A percentile compares a stretch with the other conserved stretches of the same genome.
These are phyloP conservation scores for Penicillium verrucosum DNA, from an alignment of 2,329 filamentous ascomycete species.

Conservation along the genomic window DNA sequence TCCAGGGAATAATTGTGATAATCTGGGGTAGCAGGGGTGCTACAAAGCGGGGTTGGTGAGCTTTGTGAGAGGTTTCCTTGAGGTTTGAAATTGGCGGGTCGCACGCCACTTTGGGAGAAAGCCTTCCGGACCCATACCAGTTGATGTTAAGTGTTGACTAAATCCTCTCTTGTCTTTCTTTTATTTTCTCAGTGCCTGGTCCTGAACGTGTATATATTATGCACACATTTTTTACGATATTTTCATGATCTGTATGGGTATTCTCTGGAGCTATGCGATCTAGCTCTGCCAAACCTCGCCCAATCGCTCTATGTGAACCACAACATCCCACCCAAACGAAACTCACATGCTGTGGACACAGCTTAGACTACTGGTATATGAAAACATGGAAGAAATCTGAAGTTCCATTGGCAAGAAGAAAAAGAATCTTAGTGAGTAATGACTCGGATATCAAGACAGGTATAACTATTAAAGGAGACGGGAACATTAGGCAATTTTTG, in stretches of 20 bases:
- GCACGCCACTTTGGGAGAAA: conserved; percentile 6
- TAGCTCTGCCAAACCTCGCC: not conserved
- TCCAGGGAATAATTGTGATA: not conserved
- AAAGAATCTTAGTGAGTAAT: conserved; percentile 2
- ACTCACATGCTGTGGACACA: not conserved
- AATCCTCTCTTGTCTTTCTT: not conserved
- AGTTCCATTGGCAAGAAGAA: not conserved
- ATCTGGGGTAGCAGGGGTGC: conserved; percentile 1
- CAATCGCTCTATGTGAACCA: not conserved
- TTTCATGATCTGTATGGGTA: not conserved
- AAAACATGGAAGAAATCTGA: not conserved
- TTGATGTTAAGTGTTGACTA: not conserved
- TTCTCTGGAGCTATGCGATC: not conserved
- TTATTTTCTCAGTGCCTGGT: not conserved
- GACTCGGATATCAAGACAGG: conserved; percentile 25
- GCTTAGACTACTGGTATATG: not conserved
- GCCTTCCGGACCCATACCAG: not conserved
- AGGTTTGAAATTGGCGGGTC: conserved; percentile 1
- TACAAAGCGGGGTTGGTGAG: conserved; percentile 3
- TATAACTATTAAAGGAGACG: not conserved
- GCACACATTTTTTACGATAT: not conserved
- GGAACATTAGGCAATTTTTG: not conserved
- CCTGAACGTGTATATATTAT: not conserved
- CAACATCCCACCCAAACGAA: not conserved
- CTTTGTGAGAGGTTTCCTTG: not conserved